A percentile compares a stretch with the other conserved stretches of the same genome.
These are phyloP conservation scores for Orbilia blumenaviensis DNA, from an alignment of 2,329 filamentous ascomycete species.

Conservation along the genomic window DNA sequence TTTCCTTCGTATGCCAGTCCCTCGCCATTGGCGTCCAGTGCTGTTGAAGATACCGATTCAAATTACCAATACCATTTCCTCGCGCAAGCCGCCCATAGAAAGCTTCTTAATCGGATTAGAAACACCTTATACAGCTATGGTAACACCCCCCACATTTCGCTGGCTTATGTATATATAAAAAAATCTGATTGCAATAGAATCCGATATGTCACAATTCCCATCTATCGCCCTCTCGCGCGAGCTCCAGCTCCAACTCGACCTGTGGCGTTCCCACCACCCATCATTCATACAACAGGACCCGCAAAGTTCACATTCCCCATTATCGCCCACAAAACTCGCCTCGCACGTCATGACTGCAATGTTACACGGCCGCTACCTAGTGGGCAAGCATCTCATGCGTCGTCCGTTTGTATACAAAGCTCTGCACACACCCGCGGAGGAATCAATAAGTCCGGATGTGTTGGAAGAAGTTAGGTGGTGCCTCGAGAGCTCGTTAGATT, in stretches of 20 bases:
- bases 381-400: constrained; percentile 49
- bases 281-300: constrained; percentile 61
- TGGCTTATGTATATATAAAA: not conserved
- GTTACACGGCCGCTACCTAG: constrained; percentile 43
- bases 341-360: constrained; percentile 46
- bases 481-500: constrained; percentile 43
- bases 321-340: constrained; percentile 40
- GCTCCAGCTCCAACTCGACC: constrained; percentile 67
- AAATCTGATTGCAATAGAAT: constrained; percentile 60
- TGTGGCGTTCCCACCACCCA: constrained; percentile 67
- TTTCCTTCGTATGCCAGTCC: constrained; percentile 63
- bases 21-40: constrained; percentile 37
- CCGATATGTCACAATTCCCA: constrained; percentile 59
- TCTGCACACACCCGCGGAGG: constrained; percentile 29
- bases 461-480: constrained; percentile 47
- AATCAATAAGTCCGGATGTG: constrained; percentile 32
- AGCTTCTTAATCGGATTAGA: constrained; percentile 67
- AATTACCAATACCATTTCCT: constrained; percentile 70
- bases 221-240: constrained; percentile 65
- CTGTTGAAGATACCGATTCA: constrained; percentile 64
- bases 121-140: constrained; percentile 66
- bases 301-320: constrained; percentile 23
- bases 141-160: constrained; percentile 55
- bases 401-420: constrained; percentile 48
- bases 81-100: constrained; percentile 68